These are phyloP conservation scores for Corymbia citriodora DNA, from an alignment of 441 rosid species.

Conservation along the genomic window DNA sequence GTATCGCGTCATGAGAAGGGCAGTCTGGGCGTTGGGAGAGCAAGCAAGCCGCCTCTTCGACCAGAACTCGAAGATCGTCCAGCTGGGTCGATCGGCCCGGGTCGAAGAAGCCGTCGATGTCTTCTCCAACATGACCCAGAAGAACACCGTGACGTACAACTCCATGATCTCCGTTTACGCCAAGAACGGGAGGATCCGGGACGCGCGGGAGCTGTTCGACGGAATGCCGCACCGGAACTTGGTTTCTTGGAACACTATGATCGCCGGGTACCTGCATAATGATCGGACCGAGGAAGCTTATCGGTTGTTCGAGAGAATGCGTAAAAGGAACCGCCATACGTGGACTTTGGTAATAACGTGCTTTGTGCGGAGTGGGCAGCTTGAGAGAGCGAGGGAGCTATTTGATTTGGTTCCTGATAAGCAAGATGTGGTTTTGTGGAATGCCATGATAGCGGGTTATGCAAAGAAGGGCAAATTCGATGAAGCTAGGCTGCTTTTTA, in stretches of 20 bases:
- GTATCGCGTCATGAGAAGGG: slow-evolving; percentile 5
- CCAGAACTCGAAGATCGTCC: slow-evolving; percentile 26
- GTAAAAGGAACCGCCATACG: background rate
- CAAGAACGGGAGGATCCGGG: slow-evolving; percentile 18
- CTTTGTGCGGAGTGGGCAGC: background rate
- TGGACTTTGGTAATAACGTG: background rate
- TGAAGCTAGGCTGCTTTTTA: background rate
- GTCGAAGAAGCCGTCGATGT: slow-evolving; percentile 22
- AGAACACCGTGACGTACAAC: slow-evolving; percentile 5
- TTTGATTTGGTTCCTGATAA: background rate
- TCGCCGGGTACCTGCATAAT: background rate
- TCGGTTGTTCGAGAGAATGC: background rate
- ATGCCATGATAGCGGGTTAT: background rate
- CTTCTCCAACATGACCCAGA: slow-evolving; percentile 28
- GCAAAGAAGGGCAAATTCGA: background rate
- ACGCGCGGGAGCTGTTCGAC: slow-evolving; percentile 25
- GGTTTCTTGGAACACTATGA: slow-evolving; percentile 33
- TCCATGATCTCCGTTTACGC: slow-evolving; percentile 7
- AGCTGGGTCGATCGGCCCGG: slow-evolving; percentile 20
- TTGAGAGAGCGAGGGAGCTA: background rate
- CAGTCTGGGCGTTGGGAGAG: slow-evolving; percentile 8
- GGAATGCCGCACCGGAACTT: slow-evolving; percentile 13
- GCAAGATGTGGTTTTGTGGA: background rate
- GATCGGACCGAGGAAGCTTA: background rate
- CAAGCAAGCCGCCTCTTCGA: slow-evolving; percentile 9